Evolutionary conservation across 345 rosid genomes (phyloP), one percentile per base, ranked within the genome.

Genomic region (Physaria fendleri): DNA sequence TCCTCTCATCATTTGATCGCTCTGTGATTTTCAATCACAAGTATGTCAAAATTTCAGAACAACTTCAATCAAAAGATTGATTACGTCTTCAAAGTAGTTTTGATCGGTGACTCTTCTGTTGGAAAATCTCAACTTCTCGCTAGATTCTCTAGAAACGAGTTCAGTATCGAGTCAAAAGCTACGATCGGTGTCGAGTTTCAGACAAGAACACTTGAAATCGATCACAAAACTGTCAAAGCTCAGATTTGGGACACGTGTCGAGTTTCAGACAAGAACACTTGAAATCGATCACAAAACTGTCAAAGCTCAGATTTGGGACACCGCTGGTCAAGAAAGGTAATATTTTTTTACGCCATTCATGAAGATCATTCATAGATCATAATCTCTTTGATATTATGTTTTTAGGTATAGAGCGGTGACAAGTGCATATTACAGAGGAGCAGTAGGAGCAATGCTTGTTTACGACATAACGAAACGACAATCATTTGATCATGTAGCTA

Each of bases 221-320:
- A 81, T 66, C 66, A 69, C 12, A 81, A 84, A 71, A 81, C 76
- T 50, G 57, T 81, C 81, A 81, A 81, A 62, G 87, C 90, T 64
- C 90, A 84, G 78, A 76, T 81, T 69, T 84, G 90, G 90, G 90
- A 84, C 55, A 84, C 90, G 90, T 23, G 90, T 84, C 16, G 86
- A 84, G 56, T 81, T 84, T 23, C 87, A 81, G 59, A 79, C 85
- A 2, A 81, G 79, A 58, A 84, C 85, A 34, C 72, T 84, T 49
- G 29, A 54, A 10, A 67, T 84, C 62, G 87, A 81, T 66, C 66
- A 69, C 12, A 81, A 84, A 71, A 81, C 76, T 50, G 57, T 81
- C 81, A 81, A 81, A 62, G 87, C 90, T 64, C 90, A 84, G 78
- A 76, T 81, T 69, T 84, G 90, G 90, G 90, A 84, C 55, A 84